Percentiles rank a stretch among this genome's conserved stretches.
Evolutionary conservation across 352 stramenopile genomes (phyloP).

Genomic region (Pseudoperonospora humuli): DNA sequence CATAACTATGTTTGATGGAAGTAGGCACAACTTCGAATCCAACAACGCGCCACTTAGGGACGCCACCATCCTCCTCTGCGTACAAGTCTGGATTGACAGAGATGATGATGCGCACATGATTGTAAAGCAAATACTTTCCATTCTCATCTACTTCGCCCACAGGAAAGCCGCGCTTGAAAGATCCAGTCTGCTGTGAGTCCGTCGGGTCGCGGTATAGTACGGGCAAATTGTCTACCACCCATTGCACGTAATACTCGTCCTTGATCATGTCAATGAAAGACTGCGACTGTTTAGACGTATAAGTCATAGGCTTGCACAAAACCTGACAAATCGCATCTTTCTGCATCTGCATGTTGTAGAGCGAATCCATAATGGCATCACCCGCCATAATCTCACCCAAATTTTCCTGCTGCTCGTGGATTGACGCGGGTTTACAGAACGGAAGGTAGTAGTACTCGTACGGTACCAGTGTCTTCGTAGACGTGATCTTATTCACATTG

Average conservation of each 20-base stretch:
- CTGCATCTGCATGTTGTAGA: slow-evolving; percentile 87
- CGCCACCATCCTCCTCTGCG: slow-evolving; percentile 37
- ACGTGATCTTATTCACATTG: slow-evolving; percentile 98
- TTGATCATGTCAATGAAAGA: slow-evolving; percentile 90
- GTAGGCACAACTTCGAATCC: slow-evolving; percentile 95
- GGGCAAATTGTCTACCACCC: slow-evolving; percentile 89
- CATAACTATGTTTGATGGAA: slow-evolving; percentile 90
- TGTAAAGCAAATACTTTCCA: slow-evolving; percentile 95
- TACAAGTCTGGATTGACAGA: slow-evolving; percentile 87
- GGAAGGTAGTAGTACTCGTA: slow-evolving; percentile 99
- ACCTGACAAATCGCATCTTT: slow-evolving; percentile 84
- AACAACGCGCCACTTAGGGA: slow-evolving; percentile 85
- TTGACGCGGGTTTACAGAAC: slow-evolving; percentile 82
- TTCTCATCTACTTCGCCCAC: slow-evolving; percentile 89
- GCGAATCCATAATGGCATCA: slow-evolving; percentile 88
- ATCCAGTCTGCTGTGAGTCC: slow-evolving; percentile 52
- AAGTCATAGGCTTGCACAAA: slow-evolving; percentile 84
- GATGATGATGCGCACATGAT: slow-evolving; percentile 95
- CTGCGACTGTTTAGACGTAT: slow-evolving; percentile 68
- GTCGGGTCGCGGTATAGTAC: slow-evolving; percentile 81
- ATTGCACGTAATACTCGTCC: slow-evolving; percentile 93
- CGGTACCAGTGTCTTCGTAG: slow-evolving; percentile 95
- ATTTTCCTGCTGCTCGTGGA: slow-evolving; percentile 86
- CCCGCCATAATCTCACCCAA: slow-evolving; percentile 89
- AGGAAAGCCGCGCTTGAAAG: slow-evolving; percentile 88